phyloP scores from a whole-genome alignment of 352 stramenopile genomes.

The Globisporangium parvum region DNA sequence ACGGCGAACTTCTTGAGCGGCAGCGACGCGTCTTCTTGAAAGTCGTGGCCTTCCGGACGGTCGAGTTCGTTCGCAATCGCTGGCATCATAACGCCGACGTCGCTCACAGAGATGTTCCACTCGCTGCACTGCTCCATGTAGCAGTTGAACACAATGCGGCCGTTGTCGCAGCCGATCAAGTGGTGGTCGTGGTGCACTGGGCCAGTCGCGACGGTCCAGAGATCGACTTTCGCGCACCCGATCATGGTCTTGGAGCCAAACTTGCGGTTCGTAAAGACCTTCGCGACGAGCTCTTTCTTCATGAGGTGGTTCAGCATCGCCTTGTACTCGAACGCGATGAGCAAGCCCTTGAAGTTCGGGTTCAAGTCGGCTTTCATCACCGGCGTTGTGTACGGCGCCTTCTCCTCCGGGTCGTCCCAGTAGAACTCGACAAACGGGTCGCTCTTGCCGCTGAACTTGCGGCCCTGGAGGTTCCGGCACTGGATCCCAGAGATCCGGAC shows the following conservation, averaged over 20 bases:
- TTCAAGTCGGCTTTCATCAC: slow-evolving; percentile 86
- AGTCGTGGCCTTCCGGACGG: slow-evolving; percentile 83
- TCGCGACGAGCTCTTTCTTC: slow-evolving; percentile 60
- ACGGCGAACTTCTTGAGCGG: slow-evolving; percentile 86
- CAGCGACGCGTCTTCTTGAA: slow-evolving; percentile 84
- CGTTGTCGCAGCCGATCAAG: slow-evolving; percentile 80
- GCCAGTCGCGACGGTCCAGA: slow-evolving; percentile 78
- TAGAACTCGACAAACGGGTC: slow-evolving; percentile 87
- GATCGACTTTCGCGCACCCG: slow-evolving; percentile 65
- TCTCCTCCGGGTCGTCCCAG: slow-evolving; percentile 72
- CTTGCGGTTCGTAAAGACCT: slow-evolving; percentile 80
- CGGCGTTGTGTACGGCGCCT: slow-evolving; percentile 66
- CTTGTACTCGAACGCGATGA: slow-evolving; percentile 87
- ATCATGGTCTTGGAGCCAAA: slow-evolving; percentile 78
- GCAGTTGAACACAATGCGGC: slow-evolving; percentile 86
- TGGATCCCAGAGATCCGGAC: slow-evolving; percentile 85
- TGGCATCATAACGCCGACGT: slow-evolving; percentile 87
- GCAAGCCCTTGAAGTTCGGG: slow-evolving; percentile 82
- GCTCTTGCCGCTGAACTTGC: slow-evolving; percentile 77
- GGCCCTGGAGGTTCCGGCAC: slow-evolving; percentile 79
- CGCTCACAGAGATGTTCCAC: slow-evolving; percentile 86
- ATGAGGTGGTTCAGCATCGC: slow-evolving; percentile 44
- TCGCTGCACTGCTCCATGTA: slow-evolving; percentile 90
- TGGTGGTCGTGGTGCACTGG: slow-evolving; percentile 87
- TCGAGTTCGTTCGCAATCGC: slow-evolving; percentile 86